Evolutionary conservation across 768 basidiomycete genomes (phyloP).

Genomic region (Mycena vulgaris): DNA sequence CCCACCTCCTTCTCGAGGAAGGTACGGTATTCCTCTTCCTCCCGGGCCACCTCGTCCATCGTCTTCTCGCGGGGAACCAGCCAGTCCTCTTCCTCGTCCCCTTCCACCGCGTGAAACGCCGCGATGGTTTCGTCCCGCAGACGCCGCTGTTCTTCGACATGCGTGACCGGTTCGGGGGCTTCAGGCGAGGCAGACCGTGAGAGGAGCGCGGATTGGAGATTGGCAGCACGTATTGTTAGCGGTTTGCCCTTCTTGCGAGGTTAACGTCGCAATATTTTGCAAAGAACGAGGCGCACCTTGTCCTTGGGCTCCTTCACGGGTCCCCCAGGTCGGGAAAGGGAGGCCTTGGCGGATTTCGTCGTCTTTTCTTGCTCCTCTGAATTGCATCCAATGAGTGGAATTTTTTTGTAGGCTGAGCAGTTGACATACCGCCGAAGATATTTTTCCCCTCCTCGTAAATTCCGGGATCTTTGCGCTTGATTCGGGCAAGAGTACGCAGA

Average conservation of each 20-base stretch:
- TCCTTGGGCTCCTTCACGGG: constrained; percentile 53
- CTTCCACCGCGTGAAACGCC: constrained; percentile 77
- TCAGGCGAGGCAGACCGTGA: constrained; percentile 75
- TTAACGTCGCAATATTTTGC: background rate
- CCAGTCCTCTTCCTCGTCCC: constrained; percentile 74
- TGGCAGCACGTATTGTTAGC: constrained; percentile 81
- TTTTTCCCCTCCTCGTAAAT: constrained; percentile 83
- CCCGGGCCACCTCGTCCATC: constrained; percentile 79
- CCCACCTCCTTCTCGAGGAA: constrained; percentile 91
- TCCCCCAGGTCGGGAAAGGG: constrained; percentile 48
- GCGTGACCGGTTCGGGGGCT: constrained; percentile 65
- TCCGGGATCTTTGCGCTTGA: constrained; percentile 84
- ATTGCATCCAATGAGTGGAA: constrained; percentile 3
- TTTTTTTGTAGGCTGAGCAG: too few species aligned
- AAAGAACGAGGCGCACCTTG: constrained; percentile 59
- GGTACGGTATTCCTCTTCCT: constrained; percentile 88
- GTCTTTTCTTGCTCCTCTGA: constrained; percentile 79
- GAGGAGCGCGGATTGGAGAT: constrained; percentile 73
- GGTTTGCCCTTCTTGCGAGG: constrained; percentile 70
- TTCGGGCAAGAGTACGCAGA: constrained; percentile 88
- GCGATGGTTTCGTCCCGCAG: constrained; percentile 88
- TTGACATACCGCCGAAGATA: constrained; percentile 83
- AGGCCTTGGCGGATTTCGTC: constrained; percentile 47
- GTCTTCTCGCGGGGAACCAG: constrained; percentile 84
- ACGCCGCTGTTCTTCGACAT: constrained; percentile 82